Base-by-base conservation (phyloP, 1,139 yeast species). In the Lodderomyces elongisporus region DNA sequence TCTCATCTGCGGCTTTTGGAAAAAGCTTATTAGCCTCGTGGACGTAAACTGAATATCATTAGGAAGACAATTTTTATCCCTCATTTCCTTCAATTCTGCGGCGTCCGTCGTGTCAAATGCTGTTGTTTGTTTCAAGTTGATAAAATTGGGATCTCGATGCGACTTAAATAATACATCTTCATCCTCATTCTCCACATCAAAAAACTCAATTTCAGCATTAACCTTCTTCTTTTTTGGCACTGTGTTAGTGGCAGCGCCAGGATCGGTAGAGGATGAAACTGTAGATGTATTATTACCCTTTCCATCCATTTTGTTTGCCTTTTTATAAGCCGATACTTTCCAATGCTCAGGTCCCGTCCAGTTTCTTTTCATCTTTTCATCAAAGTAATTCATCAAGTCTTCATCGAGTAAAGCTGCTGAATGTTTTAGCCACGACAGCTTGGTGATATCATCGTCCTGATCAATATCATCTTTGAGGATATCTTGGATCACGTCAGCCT, bases 311-410 rank as follows among this genome's bases (percentile, higher is more conserved):
- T 45, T 46, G 29, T 46, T 52, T 4, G 56, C 41, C 31, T 47
- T 52, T 40, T 51, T 80, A 37, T 83, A 63, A 17, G 77, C 75
- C 28, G 74, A 63, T 8, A 89, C 85, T 56, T 83, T 84, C 97
- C 97, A 91, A 56, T 87, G 93, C 42, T 85, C 93, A 4, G 96
- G 91, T 6, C 96, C 96, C 28, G 94, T 74, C 95, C 95, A 87
- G 52, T 77, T 80, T 30, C 74, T 69, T 41, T 70, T 77, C 59
- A 85, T 60, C 13, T 75, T 70, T 40, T 76, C 79, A 50, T 85
- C 94, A 54, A 85, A 85, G 52, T 84, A 84, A 1, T 85, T 79
- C 79, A 87, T 78, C 34, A 85, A 64, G 46, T 81, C 87, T 37
- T 70, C 70, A 45, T 79, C 87, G 43, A 76, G 56, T n/a, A 76